phyloP scores from a whole-genome alignment of 2,329 filamentous ascomycete genomes.

The Xylaria sp. region DNA sequence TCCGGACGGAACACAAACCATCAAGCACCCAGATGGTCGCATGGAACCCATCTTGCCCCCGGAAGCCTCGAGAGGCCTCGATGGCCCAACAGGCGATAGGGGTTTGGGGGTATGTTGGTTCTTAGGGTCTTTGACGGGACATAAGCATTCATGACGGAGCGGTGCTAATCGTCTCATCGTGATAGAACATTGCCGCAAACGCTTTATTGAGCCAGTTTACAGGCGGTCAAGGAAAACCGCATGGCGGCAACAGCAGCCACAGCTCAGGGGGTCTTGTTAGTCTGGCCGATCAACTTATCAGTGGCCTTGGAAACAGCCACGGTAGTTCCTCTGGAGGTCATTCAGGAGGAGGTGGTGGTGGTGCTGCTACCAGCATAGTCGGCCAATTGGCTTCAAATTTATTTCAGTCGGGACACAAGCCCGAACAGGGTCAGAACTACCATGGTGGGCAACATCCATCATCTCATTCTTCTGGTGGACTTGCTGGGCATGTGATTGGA shows the following conservation, averaged over 20 bases:
- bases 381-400: constrained; percentile 52
- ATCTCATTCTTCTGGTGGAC: constrained; percentile 41
- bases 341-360: constrained; percentile 24
- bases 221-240: constrained; percentile 40
- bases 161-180: constrained; percentile 22
- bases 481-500: constrained; percentile 51
- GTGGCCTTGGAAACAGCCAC: constrained; percentile 26
- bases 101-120: constrained; percentile 56
- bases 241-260: constrained; percentile 30
- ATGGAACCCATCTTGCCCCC: constrained; percentile 53
- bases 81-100: constrained; percentile 53
- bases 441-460: constrained; percentile 22
- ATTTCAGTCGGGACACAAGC: constrained; percentile 47
- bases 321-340: constrained; percentile 26
- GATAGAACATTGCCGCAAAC: constrained; percentile 56
- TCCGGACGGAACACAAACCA: constrained; percentile 56
- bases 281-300: constrained; percentile 43
- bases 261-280: constrained; percentile 39
- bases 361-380: constrained; percentile 46
- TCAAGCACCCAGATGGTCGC: constrained; percentile 55
- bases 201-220: constrained; percentile 44
- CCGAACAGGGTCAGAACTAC: constrained; percentile 36
- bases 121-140: constrained; percentile 10
- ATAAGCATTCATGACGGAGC: constrained; percentile 19
- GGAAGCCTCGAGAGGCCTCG: constrained; percentile 44